Base-by-base conservation (phyloP, 192 early-diverging fungal genomes). In the Linnemannia schmuckeri region DNA sequence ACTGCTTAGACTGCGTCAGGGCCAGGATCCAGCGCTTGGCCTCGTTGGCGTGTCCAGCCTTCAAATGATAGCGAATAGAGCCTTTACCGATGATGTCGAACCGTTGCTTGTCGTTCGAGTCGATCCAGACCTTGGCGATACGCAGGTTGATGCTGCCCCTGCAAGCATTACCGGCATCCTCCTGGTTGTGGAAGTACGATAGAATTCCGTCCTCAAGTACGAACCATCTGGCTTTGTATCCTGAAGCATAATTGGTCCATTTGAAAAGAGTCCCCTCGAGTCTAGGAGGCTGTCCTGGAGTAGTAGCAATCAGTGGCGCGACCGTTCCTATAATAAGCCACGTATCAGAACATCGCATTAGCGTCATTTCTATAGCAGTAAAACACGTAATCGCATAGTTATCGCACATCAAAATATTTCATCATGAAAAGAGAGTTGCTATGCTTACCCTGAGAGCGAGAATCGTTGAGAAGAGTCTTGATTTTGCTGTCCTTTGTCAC, bases 191-290 rank as follows among this genome's bases (percentile, higher is more conserved):
- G 90, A 94, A 97, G 81, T 97, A 97, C 2, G 94, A 95, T n/a
- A 96, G 86, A 27, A 93, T 94, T 44, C 96, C 94, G 57, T 94
- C 90, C 61, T 96, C 95, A 2, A 97, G 90, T 13, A 95, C 95
- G 83, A 97, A 97, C 92, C 95, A 97, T 44, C 96, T 89, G 54
- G 90, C 83, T 79, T 95, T 94, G 91, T 95, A 97, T 55, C 97
- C 96, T 63, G 91, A 85, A 17, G 95, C 93, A 87, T 96, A 96
- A 90, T 97, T 97, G 74, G 95, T 96, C 96, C 96, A 97, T 83
- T 97, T 97, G 86, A 92, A 83, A 68, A 97, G 91, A 46, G 85
- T 91, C 35, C 95, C 95, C 72, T 89, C 88, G 9, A 94, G 86
- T 63, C 89, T 89, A 15, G 95, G 95, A 41, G 94, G 89, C 40